Conservation (phyloP, 805 yeast species). For the Jamesozyma spencerorum region DNA sequence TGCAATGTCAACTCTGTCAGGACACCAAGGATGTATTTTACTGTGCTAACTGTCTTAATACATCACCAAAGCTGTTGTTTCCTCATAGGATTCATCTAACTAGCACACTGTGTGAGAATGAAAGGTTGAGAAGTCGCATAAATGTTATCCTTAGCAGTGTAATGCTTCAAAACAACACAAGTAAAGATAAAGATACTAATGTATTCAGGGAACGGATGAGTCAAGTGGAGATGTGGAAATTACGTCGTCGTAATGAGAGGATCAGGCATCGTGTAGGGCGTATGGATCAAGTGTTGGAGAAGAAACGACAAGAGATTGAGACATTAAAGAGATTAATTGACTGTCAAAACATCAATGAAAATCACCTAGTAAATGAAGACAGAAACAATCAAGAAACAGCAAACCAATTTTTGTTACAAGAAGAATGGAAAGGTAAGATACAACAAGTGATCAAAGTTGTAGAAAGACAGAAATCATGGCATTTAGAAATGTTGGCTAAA, state of each 20-base stretch:
- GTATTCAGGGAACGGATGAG: neutral
- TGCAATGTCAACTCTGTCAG: constrained; percentile 18
- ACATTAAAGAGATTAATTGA: neutral
- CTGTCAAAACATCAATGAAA: neutral
- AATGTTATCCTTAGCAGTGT: constrained; percentile 15
- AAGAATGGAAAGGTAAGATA: neutral
- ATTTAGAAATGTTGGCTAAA: constrained; percentile 8
- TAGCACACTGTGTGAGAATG: constrained; percentile 10
- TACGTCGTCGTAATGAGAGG: neutral
- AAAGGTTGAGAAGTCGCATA: constrained; percentile 11
- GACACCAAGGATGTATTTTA: constrained; percentile 13
- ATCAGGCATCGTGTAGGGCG: neutral
- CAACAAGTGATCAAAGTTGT: constrained; percentile 1
- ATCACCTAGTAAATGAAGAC: too few species aligned
- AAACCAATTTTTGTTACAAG: too few species aligned
- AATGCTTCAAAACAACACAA: neutral
- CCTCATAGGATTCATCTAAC: constrained; percentile 10
- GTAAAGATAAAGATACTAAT: neutral
- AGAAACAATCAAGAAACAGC: too few species aligned
- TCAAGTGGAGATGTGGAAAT: neutral
- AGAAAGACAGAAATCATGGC: constrained; percentile 8
- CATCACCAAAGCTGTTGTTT: constrained; percentile 13
- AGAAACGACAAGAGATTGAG: constrained; percentile 1
- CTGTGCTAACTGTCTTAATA: constrained; percentile 23
- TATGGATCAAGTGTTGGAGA: neutral